phyloP scores from a whole-genome alignment of 2,329 filamentous ascomycete genomes.

The Zalaria sp. region DNA sequence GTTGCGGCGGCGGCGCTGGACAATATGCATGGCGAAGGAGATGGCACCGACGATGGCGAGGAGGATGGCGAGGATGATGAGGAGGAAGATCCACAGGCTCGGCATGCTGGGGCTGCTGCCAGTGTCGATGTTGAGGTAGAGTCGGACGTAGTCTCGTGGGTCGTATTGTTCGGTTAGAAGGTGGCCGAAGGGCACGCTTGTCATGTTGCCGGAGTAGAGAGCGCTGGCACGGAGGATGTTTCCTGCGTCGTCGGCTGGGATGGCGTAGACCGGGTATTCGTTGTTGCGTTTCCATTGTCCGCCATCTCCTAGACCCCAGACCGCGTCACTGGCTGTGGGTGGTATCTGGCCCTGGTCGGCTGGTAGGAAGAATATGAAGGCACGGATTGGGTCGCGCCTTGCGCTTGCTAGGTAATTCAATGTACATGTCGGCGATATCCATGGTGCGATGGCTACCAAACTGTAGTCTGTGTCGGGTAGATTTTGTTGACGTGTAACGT shows the following conservation, averaged over 20 bases:
- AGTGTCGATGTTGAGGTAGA: constrained; percentile 37
- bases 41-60: constrained; percentile 52
- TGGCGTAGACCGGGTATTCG: constrained; percentile 68
- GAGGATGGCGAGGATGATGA: constrained; percentile 57
- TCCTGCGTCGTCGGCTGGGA: constrained; percentile 53
- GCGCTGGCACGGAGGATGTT: constrained; percentile 58
- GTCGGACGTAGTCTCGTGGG: constrained; percentile 30
- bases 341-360: constrained; percentile 41
- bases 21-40: constrained; percentile 59
- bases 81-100: constrained; percentile 66
- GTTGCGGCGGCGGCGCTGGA: constrained; percentile 58
- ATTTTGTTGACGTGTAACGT: constrained; percentile 59
- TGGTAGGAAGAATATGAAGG: constrained; percentile 40
- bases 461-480: constrained; percentile 54
- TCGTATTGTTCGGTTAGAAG: constrained; percentile 23
- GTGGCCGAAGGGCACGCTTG: constrained; percentile 26
- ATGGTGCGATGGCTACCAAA: constrained; percentile 72
- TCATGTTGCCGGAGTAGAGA: constrained; percentile 64
- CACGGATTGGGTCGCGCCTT: constrained; percentile 47
- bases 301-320: constrained; percentile 59
- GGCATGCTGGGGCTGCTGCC: constrained; percentile 38
- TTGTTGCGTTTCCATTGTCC: constrained; percentile 59
- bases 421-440: constrained; percentile 64
- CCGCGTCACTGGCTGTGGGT: constrained; percentile 46
- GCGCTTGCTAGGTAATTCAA: constrained; percentile 52